Evolutionary conservation across 2,329 filamentous ascomycete species (phyloP).

Genomic region (Aspergillus bombycis): DNA sequence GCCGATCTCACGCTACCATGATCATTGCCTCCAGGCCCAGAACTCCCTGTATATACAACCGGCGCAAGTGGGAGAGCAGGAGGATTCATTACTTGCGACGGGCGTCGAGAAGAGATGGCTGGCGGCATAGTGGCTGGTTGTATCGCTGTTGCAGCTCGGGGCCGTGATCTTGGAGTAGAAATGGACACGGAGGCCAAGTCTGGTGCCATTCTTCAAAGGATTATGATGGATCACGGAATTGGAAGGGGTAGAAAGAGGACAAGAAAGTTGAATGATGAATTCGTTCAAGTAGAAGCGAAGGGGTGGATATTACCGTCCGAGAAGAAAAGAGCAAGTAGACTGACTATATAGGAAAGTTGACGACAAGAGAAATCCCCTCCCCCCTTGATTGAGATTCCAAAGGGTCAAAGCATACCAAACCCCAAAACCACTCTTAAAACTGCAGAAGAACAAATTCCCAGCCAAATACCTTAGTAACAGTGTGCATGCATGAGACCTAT

Average conservation of each 20-base stretch:
- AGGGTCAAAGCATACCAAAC: conserved; percentile 29
- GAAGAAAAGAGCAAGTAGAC: background rate
- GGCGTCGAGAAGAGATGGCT: conserved; percentile 48
- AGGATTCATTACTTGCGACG: conserved; percentile 53
- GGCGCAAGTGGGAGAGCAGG: conserved; percentile 36
- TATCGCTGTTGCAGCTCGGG: conserved; percentile 34
- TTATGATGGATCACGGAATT: background rate
- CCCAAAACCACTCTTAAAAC: conserved; percentile 7
- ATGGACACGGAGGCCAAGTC: conserved; percentile 51
- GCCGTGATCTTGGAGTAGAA: conserved; percentile 36
- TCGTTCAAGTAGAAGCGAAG: background rate
- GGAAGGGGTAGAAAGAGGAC: conserved; percentile 11
- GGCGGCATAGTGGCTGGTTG: conserved; percentile 35
- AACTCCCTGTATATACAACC: conserved; percentile 29
- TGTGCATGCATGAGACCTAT: conserved; percentile 1
- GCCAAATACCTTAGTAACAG: background rate
- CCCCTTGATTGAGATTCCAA: conserved; percentile 34
- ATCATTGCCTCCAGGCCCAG: conserved; percentile 32
- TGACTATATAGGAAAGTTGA: background rate
- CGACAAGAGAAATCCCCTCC: conserved; percentile 11
- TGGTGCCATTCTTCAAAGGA: conserved; percentile 48
- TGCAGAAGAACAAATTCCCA: background rate
- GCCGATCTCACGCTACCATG: conserved; percentile 42
- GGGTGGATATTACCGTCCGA: background rate
- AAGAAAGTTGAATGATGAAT: conserved; percentile 2